Percentiles rank a stretch among this genome's conserved stretches.
Conservation (phyloP, 2,329 filamentous ascomycete species). For the Alternaria sp. region DNA sequence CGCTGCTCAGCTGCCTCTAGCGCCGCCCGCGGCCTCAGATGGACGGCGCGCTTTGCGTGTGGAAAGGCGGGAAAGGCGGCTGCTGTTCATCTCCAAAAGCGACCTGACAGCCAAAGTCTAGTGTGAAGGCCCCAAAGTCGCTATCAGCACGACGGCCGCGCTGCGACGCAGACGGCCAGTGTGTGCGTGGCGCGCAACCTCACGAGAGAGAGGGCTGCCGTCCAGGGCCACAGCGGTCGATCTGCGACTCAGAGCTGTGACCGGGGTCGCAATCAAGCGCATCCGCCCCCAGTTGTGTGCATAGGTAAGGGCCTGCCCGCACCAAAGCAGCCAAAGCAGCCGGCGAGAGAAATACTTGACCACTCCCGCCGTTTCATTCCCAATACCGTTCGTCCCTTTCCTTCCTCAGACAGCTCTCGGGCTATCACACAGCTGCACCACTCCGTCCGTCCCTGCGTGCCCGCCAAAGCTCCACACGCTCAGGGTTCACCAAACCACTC, state of each 20-base stretch:
- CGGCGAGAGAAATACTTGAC: conserved; percentile 47
- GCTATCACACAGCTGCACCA: conserved; percentile 45
- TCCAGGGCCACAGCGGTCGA: conserved; percentile 22
- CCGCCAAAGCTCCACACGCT: conserved; percentile 37
- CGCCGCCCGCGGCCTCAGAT: conserved; percentile 15
- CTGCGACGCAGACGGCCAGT: not conserved
- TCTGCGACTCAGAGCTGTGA: conserved; percentile 45
- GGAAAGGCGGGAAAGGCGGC: conserved; percentile 22
- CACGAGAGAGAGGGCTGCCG: not conserved
- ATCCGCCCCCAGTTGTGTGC: conserved; percentile 40
- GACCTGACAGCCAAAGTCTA: conserved; percentile 24
- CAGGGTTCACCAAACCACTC: conserved; percentile 21
- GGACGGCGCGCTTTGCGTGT: conserved; percentile 21
- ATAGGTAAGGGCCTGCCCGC: conserved; percentile 32
- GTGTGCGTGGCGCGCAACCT: not conserved
- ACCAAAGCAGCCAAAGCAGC: conserved; percentile 31
- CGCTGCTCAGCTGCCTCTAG: conserved; percentile 18
- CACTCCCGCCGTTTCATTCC: conserved; percentile 51
- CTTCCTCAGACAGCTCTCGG: conserved; percentile 51
- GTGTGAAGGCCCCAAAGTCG: conserved; percentile 10
- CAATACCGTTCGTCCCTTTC: conserved; percentile 53
- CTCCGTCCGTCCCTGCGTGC: conserved; percentile 30
- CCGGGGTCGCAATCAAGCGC: conserved; percentile 39
- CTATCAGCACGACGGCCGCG: conserved; percentile 2
- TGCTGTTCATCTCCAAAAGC: conserved; percentile 26